Evolutionary conservation across 2,329 filamentous ascomycete species (phyloP), one percentile per base, ranked within the genome.

Genomic region (Aspergillaceae sp.): DNA sequence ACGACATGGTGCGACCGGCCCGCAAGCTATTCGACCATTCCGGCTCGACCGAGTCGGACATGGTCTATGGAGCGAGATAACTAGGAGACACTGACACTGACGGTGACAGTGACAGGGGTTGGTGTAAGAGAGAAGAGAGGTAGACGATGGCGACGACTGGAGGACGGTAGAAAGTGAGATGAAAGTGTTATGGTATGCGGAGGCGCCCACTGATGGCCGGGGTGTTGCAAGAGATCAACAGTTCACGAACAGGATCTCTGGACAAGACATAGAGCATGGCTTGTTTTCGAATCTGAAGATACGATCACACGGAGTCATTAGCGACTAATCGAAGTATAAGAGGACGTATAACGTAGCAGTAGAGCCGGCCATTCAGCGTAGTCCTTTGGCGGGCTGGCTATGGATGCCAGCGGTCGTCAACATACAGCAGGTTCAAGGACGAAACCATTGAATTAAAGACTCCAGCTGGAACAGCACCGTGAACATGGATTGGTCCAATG

Each of bases 11-110:
- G 41, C 54, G 51, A 44, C 56, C 51, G 29, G 59, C 50, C 26
- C 53, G 52, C 26, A 59, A 54, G 36, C 56, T 44, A 40, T 57
- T 59, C 41, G 59, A 54, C 56, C 56, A 59, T 55, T 64, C 60
- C 37, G 61, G 51, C 45, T 64, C 59, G 51, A 61, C 51, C 41
- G 56, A 58, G 47, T 64, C 58, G 48, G 62, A 51, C 62, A 65
- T 65, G 52, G 49, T 57, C 42, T 43, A 11, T 40, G 40, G 7
- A 41, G n/a, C n/a, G n/a, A n/a, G n/a, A n/a, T n/a, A n/a, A n/a
- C n/a, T n/a, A n/a, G n/a, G n/a, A n/a, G n/a, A n/a, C n/a, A n/a
- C n/a, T n/a, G n/a, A n/a, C n/a, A n/a, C n/a, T n/a, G n/a, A n/a
- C n/a, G n/a, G n/a, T n/a, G n/a, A n/a, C n/a, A n/a, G n/a, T n/a